Evolutionary conservation across 495 filamentous ascomycete species (phyloP), one percentile per base, ranked within the genome.

Genomic region (Penicillium angulare): DNA sequence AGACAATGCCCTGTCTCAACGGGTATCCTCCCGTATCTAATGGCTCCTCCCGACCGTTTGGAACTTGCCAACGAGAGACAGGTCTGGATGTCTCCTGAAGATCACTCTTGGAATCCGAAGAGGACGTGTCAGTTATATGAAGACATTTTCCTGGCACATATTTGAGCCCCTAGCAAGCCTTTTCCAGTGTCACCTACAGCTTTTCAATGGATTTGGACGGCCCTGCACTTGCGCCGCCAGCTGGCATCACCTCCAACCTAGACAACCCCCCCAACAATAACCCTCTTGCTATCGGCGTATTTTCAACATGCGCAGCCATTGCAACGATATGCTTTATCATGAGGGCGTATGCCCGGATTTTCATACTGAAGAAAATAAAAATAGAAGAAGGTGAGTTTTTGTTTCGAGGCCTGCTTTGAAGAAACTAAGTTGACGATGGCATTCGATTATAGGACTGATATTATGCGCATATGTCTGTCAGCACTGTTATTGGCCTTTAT

Each of bases 191-290:
- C n/a, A n/a, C n/a, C n/a, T n/a, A n/a, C n/a, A n/a, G n/a, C n/a
- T n/a, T n/a, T n/a, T n/a, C n/a, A 12, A 31, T 31, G 27, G 5
- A 31, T 31, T 12, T 31, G 8, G 13, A 12, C 13, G 27, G 34
- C 33, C 60, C 60, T 24, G 56, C 60, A 5, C 56, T 60, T 23
- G 16, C 44, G 27, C 29, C 56, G 4, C 60, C 60, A 40, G 17
- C 41, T 12, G 56, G 60, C 4, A 54, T 60, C 9, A 57, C 54
- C 3, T 34, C 60, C 1, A 58, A 68, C 33, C 56, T 71, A 23
- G 58, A 64, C 23, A 59, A 67, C 38, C 65, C 67, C n/a, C 55
- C 65, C 3, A 68, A 62, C 43, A 23, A 43, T 3, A 71, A 68
- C 33, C 48, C 21, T 8, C 38, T 61, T 5, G 61, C 61, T 3